phyloP scores from a whole-genome alignment of 805 yeast genomes.

The Zygotorulaspora danielsina region DNA sequence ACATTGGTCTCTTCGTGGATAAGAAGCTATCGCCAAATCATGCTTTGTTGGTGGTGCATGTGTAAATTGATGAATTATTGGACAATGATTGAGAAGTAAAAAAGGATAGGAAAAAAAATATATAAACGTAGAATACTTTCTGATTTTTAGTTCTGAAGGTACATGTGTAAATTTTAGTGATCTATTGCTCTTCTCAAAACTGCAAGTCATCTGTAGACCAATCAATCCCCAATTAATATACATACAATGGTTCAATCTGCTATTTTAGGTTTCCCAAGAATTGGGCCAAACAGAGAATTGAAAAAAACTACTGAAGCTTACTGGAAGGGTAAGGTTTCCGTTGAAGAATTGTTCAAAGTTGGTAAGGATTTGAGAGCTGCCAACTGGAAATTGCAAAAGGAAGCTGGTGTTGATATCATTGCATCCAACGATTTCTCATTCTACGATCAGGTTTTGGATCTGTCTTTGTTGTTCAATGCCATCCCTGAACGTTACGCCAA shows the following conservation, averaged over 20 bases:
- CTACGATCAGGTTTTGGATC: constrained; percentile 96
- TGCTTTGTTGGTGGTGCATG: background rate
- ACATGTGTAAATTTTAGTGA: no score
- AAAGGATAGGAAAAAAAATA: constrained; percentile 1
- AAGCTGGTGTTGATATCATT: constrained; percentile 94
- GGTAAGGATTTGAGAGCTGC: constrained; percentile 93
- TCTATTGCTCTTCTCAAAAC: background rate
- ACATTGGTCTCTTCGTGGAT: no score
- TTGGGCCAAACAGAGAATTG: constrained; percentile 98
- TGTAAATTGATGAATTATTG: constrained; percentile 2
- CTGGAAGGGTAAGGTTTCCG: constrained; percentile 92
- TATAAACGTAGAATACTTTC: constrained; percentile 1
- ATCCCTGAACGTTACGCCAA: constrained; percentile 96
- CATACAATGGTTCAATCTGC: constrained; percentile 87
- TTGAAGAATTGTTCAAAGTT: constrained; percentile 81
- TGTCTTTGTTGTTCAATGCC: constrained; percentile 88
- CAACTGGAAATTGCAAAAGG: constrained; percentile 98
- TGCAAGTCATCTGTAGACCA: constrained; percentile 1
- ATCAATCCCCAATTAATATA: constrained; percentile 2
- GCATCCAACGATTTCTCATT: constrained; percentile 97
- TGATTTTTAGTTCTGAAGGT: no score
- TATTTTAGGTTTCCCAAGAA: constrained; percentile 99
- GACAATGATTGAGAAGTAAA: background rate
- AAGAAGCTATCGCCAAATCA: background rate
- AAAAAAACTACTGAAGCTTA: constrained; percentile 98